A percentile compares a stretch with the other conserved stretches of the same genome.
phyloP scores from a whole-genome alignment of 495 filamentous ascomycete species.

The Sordaria brevicollis region DNA sequence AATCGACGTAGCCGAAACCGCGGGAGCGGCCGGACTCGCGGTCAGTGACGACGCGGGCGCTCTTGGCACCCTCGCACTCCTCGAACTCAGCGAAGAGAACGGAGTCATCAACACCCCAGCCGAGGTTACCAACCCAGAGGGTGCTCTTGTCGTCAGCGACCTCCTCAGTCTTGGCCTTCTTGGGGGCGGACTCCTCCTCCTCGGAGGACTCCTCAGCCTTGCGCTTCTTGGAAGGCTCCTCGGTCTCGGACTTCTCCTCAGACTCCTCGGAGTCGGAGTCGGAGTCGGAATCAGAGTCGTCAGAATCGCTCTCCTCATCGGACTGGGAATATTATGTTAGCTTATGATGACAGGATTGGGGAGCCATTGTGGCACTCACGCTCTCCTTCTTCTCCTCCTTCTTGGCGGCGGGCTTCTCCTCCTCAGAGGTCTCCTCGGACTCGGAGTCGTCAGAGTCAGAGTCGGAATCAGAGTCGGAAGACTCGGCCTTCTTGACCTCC shows the following conservation, averaged over 20 bases:
- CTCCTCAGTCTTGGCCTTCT: constrained; percentile 74
- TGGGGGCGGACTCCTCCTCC: constrained; percentile 45
- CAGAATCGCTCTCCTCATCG: constrained; percentile 10
- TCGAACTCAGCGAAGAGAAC: constrained; percentile 82
- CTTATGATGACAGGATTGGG: not conserved
- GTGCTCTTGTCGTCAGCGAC: constrained; percentile 43
- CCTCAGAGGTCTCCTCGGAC: constrained; percentile 24
- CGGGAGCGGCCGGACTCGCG: constrained; percentile 73
- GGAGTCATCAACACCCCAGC: constrained; percentile 91
- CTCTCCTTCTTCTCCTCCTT: constrained; percentile 32
- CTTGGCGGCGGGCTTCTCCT: constrained; percentile 33
- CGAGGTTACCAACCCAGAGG: constrained; percentile 88
- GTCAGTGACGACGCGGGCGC: constrained; percentile 76
- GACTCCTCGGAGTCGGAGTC: constrained; percentile 30
- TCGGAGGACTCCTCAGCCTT: constrained; percentile 47
- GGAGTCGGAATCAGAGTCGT: constrained; percentile 11
- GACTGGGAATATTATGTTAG: constrained; percentile 15
- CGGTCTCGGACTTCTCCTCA: constrained; percentile 31
- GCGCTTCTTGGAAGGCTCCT: constrained; percentile 38
- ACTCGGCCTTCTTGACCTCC: constrained; percentile 24
- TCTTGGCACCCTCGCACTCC: constrained; percentile 64
- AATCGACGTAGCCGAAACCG: constrained; percentile 97
- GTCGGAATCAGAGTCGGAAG: constrained; percentile 15
- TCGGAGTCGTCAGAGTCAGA: constrained; percentile 36
- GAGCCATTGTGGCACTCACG: constrained; percentile 9